phyloP scores from a whole-genome alignment of 768 basidiomycete species.

The Mrakia gelida region DNA sequence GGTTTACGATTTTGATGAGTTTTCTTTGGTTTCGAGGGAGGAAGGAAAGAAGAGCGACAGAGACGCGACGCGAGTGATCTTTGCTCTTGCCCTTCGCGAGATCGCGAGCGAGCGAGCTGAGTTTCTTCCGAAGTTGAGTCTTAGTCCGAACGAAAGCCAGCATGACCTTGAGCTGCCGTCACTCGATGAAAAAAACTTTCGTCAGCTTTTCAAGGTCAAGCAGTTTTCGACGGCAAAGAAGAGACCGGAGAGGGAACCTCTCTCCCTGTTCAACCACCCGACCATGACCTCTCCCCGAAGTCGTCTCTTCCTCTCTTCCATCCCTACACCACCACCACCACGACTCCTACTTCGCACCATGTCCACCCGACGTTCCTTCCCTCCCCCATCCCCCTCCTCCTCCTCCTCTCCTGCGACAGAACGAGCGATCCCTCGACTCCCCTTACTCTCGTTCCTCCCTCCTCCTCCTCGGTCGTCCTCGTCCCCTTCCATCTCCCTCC shows the following conservation, averaged over 20 bases:
- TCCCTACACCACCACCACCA: not conserved
- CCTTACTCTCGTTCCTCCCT: not conserved
- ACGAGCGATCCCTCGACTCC: not conserved
- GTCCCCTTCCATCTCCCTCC: not conserved
- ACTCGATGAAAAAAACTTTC: too few relatives aligned
- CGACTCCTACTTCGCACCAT: not conserved
- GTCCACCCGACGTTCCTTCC: not conserved
- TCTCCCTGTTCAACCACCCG: not conserved
- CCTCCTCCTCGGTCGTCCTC: not conserved
- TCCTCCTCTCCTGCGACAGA: not conserved
- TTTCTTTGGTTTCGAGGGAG: not conserved
- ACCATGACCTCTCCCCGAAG: not conserved
- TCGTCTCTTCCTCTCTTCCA: not conserved
- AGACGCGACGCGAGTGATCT: not conserved
- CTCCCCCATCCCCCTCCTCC: not conserved
- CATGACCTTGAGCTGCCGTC: too few relatives aligned
- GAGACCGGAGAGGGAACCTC: too few relatives aligned
- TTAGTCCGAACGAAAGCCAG: too few relatives aligned
- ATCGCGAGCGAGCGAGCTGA: too few relatives aligned
- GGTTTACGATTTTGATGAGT: not conserved
- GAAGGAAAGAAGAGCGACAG: not conserved
- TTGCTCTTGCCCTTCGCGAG: too few relatives aligned
- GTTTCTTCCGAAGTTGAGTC: too few relatives aligned
- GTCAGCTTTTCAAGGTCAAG: too few relatives aligned
- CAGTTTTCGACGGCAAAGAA: too few relatives aligned